A percentile compares a stretch with the other conserved stretches of the same genome.
These are phyloP conservation scores for Aureobasidium sp. DNA, from an alignment of 2,329 filamentous ascomycete genomes.

Conservation along the genomic window DNA sequence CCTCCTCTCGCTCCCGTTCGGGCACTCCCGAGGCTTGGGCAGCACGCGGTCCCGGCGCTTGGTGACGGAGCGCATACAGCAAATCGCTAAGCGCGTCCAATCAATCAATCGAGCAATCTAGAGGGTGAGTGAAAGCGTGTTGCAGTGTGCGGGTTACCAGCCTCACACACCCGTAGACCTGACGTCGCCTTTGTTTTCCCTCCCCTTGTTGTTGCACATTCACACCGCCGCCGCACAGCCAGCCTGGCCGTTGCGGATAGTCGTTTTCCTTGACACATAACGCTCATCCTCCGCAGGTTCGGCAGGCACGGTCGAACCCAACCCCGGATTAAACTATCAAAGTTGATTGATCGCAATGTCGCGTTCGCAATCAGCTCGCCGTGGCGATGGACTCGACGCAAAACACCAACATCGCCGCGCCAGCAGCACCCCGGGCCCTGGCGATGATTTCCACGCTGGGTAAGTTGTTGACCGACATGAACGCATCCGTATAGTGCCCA, in stretches of 20 bases:
- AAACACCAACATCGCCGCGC: slow-evolving; percentile 3
- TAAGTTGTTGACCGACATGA: neutral
- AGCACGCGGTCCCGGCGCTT: neutral
- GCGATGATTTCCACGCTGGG: slow-evolving; percentile 5
- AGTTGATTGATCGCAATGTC: neutral
- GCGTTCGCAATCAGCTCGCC: neutral
- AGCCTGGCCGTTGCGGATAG: slow-evolving; percentile 12
- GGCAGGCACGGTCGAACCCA: neutral
- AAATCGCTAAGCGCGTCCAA: slow-evolving; percentile 1
- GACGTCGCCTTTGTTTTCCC: slow-evolving; percentile 8
- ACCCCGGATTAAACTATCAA: neutral
- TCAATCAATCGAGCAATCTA: slow-evolving; percentile 10
- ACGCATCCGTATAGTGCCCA: neutral
- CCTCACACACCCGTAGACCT: neutral
- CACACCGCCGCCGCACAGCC: neutral
- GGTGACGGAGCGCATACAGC: neutral
- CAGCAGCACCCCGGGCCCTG: neutral
- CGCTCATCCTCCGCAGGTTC: slow-evolving; percentile 11
- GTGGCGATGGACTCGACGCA: slow-evolving; percentile 5
- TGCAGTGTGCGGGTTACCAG: neutral
- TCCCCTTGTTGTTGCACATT: neutral
- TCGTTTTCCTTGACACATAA: slow-evolving; percentile 13
- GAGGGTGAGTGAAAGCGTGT: neutral
- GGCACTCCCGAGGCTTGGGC: neutral
- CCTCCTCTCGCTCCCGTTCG: no score